Percentiles rank a stretch among this genome's conserved stretches.
Evolutionary conservation across 2,329 filamentous ascomycete genomes (phyloP).

Genomic region (Trematosphaeria pertusa): DNA sequence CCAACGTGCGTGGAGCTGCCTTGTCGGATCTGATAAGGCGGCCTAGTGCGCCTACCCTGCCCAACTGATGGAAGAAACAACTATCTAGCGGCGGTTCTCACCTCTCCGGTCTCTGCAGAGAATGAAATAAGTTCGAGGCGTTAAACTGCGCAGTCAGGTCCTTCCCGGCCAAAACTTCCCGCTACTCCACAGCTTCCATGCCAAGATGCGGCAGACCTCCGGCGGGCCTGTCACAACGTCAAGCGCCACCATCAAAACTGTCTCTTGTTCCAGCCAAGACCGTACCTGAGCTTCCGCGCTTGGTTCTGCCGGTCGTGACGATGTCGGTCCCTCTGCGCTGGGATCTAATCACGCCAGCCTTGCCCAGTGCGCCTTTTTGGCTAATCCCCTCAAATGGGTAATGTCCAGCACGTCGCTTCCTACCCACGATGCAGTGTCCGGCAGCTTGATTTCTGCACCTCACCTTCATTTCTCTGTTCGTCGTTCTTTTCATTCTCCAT

Average conservation of each 20-base stretch:
- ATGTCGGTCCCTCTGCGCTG: slow-evolving; percentile 5
- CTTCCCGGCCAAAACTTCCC: too few species aligned
- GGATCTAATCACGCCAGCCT: not conserved
- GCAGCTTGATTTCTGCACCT: not conserved
- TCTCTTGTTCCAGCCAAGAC: slow-evolving; percentile 25
- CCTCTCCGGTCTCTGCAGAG: too few species aligned
- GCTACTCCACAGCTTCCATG: too few species aligned
- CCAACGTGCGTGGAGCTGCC: not conserved
- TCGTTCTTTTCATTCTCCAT: slow-evolving; percentile 4
- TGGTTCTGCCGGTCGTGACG: slow-evolving; percentile 1
- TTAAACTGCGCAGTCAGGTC: too few species aligned
- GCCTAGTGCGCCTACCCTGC: too few species aligned
- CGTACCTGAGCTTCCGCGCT: slow-evolving; percentile 5
- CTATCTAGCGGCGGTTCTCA: too few species aligned
- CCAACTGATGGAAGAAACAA: too few species aligned
- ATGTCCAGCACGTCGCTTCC: slow-evolving; percentile 4
- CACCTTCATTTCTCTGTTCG: slow-evolving; percentile 3
- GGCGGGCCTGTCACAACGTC: slow-evolving; percentile 11
- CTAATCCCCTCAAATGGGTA: slow-evolving; percentile 1
- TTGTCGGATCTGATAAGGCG: not conserved
- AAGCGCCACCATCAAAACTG: slow-evolving; percentile 17
- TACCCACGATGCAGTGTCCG: slow-evolving; percentile 14
- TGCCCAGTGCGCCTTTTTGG: slow-evolving; percentile 2
- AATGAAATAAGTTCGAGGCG: too few species aligned
- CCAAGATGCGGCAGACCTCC: slow-evolving; percentile 3